Percentiles rank a stretch among this genome's conserved stretches.
Evolutionary conservation across 331 rosid species (phyloP).

Genomic region (Malus hybrid): DNA sequence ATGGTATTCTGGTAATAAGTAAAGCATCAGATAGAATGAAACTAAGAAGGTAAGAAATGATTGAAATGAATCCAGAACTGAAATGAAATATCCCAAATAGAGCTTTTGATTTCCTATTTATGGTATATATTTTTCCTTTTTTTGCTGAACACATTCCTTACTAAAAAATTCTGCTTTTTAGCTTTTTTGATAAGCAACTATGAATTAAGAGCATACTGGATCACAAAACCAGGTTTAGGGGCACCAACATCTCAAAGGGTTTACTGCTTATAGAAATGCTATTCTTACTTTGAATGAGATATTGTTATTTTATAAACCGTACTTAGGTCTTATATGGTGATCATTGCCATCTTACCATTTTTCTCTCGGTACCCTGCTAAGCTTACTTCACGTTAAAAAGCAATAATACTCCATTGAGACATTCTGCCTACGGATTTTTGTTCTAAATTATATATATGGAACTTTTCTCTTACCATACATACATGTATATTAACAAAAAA

Average conservation of each 20-base stretch:
- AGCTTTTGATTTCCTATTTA: not conserved
- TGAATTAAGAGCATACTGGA: not conserved
- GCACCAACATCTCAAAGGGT: not conserved
- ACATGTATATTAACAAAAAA: not conserved
- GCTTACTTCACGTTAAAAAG: not conserved
- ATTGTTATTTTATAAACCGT: not conserved
- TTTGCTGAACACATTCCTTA: not conserved
- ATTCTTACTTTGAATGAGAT: not conserved
- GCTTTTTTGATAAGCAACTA: not conserved
- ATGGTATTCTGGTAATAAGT: conserved; percentile 29
- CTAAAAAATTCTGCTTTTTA: not conserved
- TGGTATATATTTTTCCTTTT: not conserved
- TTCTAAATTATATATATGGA: not conserved
- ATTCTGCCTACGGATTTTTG: not conserved
- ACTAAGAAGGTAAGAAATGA: not conserved
- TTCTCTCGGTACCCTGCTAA: not conserved
- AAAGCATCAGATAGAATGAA: not conserved
- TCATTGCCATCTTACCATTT: not conserved
- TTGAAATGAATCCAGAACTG: not conserved
- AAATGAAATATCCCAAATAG: not conserved
- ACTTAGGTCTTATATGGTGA: not conserved
- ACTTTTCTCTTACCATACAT: not conserved
- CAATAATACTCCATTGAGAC: not conserved
- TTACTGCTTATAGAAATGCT: not conserved
- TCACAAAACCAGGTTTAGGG: not conserved